phyloP scores from a whole-genome alignment of 1,139 yeast species.

The Suhomyces guaymorum region DNA sequence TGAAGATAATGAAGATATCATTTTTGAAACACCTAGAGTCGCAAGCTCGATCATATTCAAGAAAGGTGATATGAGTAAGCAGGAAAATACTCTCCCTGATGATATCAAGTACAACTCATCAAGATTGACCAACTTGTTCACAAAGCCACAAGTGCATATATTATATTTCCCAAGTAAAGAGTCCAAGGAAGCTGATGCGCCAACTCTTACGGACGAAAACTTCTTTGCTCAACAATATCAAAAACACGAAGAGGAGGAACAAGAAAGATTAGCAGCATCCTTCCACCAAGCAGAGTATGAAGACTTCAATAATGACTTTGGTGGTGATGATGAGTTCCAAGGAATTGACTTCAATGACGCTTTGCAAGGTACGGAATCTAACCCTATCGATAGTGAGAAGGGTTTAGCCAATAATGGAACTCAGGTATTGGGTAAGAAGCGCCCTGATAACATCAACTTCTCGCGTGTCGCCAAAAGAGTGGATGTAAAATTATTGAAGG shows the following conservation, averaged over 20 bases:
- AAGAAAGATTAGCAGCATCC: slow-evolving; percentile 40
- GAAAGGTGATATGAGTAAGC: slow-evolving; percentile 26
- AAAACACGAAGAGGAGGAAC: slow-evolving; percentile 39
- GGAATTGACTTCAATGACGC: slow-evolving; percentile 52
- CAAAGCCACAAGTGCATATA: slow-evolving; percentile 58
- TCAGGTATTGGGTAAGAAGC: slow-evolving; percentile 19
- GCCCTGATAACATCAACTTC: slow-evolving; percentile 69
- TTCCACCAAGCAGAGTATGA: slow-evolving; percentile 50
- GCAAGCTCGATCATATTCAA: slow-evolving; percentile 26
- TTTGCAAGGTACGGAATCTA: slow-evolving; percentile 30
- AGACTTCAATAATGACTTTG: slow-evolving; percentile 42
- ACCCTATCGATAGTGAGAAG: slow-evolving; percentile 18
- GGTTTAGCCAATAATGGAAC: slow-evolving; percentile 9
- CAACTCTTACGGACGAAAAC: slow-evolving; percentile 57
- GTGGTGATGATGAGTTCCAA: slow-evolving; percentile 40
- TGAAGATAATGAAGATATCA: slow-evolving; percentile 42
- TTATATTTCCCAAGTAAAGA: slow-evolving; percentile 31
- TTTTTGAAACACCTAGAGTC: slow-evolving; percentile 53
- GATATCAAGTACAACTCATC: slow-evolving; percentile 75
- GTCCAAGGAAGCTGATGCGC: slow-evolving; percentile 18
- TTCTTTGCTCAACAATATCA: slow-evolving; percentile 74
- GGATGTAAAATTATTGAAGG: slow-evolving; percentile 76
- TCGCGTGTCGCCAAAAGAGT: slow-evolving; percentile 84
- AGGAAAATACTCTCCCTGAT: slow-evolving; percentile 61
- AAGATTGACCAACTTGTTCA: slow-evolving; percentile 64